Evolutionary conservation across 495 filamentous ascomycete genomes (phyloP).

Genomic region (Penicilliopsis zonata): DNA sequence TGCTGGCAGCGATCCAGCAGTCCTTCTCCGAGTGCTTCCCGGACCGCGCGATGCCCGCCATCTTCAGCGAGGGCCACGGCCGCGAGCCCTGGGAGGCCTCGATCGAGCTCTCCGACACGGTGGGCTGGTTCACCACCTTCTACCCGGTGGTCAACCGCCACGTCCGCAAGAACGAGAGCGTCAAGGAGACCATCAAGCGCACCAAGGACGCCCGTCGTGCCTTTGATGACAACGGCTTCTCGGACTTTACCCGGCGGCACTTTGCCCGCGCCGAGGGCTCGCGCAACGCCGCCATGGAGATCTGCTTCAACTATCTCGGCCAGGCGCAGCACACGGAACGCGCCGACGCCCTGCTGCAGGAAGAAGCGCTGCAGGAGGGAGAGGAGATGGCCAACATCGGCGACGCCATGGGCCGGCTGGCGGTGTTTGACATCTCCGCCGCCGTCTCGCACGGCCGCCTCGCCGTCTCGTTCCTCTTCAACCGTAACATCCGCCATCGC

Average conservation of each 20-base stretch:
- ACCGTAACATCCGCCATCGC: no score
- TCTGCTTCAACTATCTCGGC: background rate
- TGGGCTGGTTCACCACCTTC: constrained; percentile 31
- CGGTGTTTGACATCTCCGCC: no score
- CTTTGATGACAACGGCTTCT: background rate
- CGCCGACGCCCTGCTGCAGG: no score
- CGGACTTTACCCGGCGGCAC: background rate
- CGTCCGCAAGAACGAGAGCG: background rate
- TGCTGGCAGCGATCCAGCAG: constrained; percentile 20
- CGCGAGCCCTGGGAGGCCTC: constrained; percentile 19
- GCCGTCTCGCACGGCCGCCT: no score
- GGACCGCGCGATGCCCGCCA: constrained; percentile 29
- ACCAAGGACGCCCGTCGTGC: background rate
- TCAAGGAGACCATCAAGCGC: background rate
- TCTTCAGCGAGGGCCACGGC: constrained; percentile 31
- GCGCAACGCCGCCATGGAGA: background rate
- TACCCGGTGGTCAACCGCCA: background rate
- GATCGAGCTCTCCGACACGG: constrained; percentile 27
- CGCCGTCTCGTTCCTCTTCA: no score
- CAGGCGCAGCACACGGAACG: background rate
- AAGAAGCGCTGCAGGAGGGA: no score
- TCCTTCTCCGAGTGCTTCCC: constrained; percentile 21
- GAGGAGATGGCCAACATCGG: no score
- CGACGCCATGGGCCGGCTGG: no score
- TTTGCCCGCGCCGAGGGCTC: background rate